Percentiles rank a stretch among this genome's conserved stretches.
Conservation (phyloP, 768 basidiomycete species). For the Amanita subjunquillea region DNA sequence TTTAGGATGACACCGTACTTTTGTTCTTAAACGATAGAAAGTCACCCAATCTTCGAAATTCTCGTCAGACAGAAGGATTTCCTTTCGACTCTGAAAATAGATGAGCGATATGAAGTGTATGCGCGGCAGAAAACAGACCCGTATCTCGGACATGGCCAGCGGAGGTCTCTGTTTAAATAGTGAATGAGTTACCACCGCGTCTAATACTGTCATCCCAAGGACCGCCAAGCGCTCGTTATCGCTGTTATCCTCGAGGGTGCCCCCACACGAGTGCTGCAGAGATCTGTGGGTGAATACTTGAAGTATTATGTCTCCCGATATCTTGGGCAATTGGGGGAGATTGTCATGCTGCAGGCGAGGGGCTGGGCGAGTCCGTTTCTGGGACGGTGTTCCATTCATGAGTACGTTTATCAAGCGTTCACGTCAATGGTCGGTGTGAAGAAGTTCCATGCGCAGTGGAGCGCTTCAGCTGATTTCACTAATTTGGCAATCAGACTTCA, state of each 20-base stretch:
- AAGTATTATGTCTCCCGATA: conserved; percentile 41
- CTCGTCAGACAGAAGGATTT: conserved; percentile 26
- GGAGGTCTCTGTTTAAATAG: conserved; percentile 44
- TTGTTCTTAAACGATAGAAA: conserved; percentile 35
- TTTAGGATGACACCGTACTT: conserved; percentile 35
- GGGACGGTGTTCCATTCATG: conserved; percentile 2
- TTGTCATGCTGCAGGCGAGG: conserved; percentile 6
- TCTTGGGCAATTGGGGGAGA: conserved; percentile 36
- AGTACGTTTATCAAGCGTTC: not conserved
- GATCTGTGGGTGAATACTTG: conserved; percentile 66
- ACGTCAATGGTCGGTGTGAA: not conserved
- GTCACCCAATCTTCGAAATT: conserved; percentile 39
- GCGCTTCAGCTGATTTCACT: not conserved
- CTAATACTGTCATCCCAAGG: conserved; percentile 39
- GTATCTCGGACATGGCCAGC: conserved; percentile 35
- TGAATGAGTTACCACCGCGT: conserved; percentile 31
- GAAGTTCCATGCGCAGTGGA: conserved; percentile 3
- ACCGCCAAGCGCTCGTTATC: conserved; percentile 49
- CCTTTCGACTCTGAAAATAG: conserved; percentile 18
- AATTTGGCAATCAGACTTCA: conserved; percentile 1
- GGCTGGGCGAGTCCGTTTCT: conserved; percentile 3
- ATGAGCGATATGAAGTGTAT: not conserved
- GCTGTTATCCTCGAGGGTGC: conserved; percentile 27
- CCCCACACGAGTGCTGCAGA: conserved; percentile 29
- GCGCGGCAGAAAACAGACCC: conserved; percentile 28